Evolutionary conservation across 495 filamentous ascomycete species (phyloP).

Genomic region (Aspergillus affinis): DNA sequence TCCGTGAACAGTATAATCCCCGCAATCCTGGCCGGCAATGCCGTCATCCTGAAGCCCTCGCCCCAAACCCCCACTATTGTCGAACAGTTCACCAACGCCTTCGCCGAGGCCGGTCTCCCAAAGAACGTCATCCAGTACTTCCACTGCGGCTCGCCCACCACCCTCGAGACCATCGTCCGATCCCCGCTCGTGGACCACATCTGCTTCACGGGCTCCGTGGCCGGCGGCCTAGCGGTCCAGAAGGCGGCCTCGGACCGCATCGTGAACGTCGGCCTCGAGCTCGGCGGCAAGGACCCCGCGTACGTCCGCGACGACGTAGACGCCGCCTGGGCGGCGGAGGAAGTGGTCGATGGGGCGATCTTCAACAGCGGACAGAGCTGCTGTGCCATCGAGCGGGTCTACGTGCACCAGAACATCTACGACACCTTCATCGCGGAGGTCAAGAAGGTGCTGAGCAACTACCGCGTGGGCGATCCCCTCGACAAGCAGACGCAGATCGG

Average conservation of each 20-base stretch:
- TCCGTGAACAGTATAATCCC: conserved; percentile 88
- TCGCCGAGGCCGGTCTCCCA: conserved; percentile 74
- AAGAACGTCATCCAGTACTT: conserved; percentile 82
- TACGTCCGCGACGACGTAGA: conserved; percentile 87
- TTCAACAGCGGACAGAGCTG: conserved; percentile 96
- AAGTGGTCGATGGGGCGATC: conserved; percentile 88
- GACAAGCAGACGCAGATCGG: conserved; percentile 76
- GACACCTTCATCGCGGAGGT: conserved; percentile 75
- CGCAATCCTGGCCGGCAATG: conserved; percentile 81
- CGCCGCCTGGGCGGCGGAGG: conserved; percentile 82
- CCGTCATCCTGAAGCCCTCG: conserved; percentile 88
- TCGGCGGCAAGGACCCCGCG: conserved; percentile 91
- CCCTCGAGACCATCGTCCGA: conserved; percentile 71
- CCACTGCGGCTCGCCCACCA: conserved; percentile 72
- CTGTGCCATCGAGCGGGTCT: conserved; percentile 84
- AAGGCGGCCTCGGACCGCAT: conserved; percentile 76
- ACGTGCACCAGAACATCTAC: conserved; percentile 78
- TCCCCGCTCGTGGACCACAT: conserved; percentile 71
- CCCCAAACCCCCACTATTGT: conserved; percentile 90
- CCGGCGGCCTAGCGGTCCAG: conserved; percentile 82
- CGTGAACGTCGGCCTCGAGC: conserved; percentile 80
- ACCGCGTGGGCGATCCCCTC: conserved; percentile 81
- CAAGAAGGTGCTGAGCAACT: conserved; percentile 78
- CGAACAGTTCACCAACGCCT: conserved; percentile 75
- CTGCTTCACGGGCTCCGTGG: conserved; percentile 93